Conservation (phyloP, 805 yeast species). For the Candida nanaspora region DNA sequence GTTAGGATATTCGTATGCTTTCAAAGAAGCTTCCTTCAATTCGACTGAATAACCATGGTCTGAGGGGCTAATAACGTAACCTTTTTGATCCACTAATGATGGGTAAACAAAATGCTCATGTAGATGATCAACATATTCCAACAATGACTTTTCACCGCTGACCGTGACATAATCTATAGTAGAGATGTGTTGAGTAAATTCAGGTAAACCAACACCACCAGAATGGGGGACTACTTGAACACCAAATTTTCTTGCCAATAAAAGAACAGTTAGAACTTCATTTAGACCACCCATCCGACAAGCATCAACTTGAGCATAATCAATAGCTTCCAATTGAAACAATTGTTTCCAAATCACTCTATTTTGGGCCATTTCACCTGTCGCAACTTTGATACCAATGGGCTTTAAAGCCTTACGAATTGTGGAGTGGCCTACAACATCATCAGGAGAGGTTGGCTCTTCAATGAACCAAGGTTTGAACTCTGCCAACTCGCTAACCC, state of each 20-base stretch:
- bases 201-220: conserved; percentile 19
- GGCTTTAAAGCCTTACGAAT: conserved; percentile 15
- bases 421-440: conserved; percentile 15
- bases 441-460: conserved; percentile 21
- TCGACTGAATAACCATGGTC: conserved; percentile 19
- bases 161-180: conserved; percentile 15
- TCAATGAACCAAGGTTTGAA: conserved; percentile 18
- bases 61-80: conserved; percentile 13
- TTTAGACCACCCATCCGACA: conserved; percentile 17
- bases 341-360: conserved; percentile 19
- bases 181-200: conserved; percentile 15
- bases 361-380: conserved; percentile 20
- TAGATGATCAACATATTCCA: conserved; percentile 15
- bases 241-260: conserved; percentile 14
- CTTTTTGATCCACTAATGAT: conserved; percentile 11
- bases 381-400: conserved; percentile 15
- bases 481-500: conserved; percentile 12
- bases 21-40: conserved; percentile 7
- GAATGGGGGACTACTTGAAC: conserved; percentile 17
- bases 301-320: conserved; percentile 17
- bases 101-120: conserved; percentile 16
- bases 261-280: conserved; percentile 15
- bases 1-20: conserved; percentile 12
- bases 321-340: conserved; percentile 16
- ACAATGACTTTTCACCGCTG: conserved; percentile 12